Evolutionary conservation across 306 rosid genomes (phyloP).

Genomic region (Erythrophleum fordii): DNA sequence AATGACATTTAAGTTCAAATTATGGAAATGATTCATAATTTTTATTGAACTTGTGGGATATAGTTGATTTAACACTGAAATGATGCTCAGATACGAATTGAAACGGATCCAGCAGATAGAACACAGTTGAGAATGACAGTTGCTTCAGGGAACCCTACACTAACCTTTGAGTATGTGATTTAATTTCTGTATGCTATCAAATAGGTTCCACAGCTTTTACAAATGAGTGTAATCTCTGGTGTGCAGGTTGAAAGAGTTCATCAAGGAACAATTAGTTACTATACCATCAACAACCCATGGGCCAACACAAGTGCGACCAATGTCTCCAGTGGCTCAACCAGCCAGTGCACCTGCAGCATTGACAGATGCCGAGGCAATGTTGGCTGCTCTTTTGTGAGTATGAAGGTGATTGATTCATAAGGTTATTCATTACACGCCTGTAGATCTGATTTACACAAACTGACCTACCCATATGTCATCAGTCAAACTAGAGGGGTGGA

Average conservation of each 20-base stretch:
- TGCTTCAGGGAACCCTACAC: constrained; percentile 68
- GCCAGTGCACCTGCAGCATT: constrained; percentile 42
- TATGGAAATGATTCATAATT: background rate
- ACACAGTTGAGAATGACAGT: constrained; percentile 79
- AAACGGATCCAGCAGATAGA: constrained; percentile 84
- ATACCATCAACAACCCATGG: constrained; percentile 45
- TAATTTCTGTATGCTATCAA: background rate
- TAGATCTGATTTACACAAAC: constrained; percentile 56
- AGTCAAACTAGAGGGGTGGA: constrained; percentile 36
- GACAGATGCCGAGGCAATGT: constrained; percentile 73
- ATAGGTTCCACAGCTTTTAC: background rate
- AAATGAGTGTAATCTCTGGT: constrained; percentile 26
- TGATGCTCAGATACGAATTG: constrained; percentile 62
- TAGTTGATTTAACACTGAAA: constrained; percentile 23
- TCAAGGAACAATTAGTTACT: constrained; percentile 67
- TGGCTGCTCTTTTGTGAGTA: constrained; percentile 64
- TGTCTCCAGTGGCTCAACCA: constrained; percentile 51
- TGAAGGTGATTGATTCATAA: constrained; percentile 27
- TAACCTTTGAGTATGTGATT: constrained; percentile 65
- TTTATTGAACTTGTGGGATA: background rate
- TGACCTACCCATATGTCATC: constrained; percentile 21
- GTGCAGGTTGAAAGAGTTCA: constrained; percentile 70
- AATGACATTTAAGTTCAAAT: background rate
- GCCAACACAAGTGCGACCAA: constrained; percentile 46
- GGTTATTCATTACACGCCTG: constrained; percentile 46